Percentiles rank a stretch among this genome's conserved stretches.
phyloP scores from a whole-genome alignment of 2,329 filamentous ascomycete genomes.

The Diplodia corticola region DNA sequence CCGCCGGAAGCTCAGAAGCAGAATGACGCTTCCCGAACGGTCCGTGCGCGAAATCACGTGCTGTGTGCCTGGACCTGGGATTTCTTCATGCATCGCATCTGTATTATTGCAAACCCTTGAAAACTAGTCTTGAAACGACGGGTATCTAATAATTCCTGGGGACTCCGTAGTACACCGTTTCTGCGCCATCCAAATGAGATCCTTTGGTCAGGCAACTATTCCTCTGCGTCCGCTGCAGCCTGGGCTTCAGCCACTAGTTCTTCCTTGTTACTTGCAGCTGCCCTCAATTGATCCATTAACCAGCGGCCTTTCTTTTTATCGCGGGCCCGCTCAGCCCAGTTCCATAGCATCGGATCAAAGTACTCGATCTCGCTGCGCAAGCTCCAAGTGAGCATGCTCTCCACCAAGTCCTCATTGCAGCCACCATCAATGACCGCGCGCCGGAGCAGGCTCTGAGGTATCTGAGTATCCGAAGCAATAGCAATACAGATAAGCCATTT shows the following conservation, averaged over 20 bases:
- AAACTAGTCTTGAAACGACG: background rate
- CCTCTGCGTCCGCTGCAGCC: background rate
- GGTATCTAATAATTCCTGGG: background rate
- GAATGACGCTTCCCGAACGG: background rate
- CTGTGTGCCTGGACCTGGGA: background rate
- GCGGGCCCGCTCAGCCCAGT: background rate
- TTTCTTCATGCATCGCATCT: background rate
- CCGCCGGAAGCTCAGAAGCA: background rate
- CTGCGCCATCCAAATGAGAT: background rate
- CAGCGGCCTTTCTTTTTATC: background rate
- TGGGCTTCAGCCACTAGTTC: background rate
- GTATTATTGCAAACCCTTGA: background rate
- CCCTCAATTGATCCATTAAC: conserved; percentile 4
- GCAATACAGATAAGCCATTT: conserved; percentile 29
- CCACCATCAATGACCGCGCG: background rate
- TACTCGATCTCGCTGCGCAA: background rate
- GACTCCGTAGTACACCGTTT: background rate
- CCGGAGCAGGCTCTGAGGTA: conserved; percentile 4
- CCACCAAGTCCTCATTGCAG: background rate
- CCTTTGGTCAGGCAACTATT: background rate
- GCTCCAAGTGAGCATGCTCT: background rate
- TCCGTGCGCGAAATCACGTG: conserved; percentile 8
- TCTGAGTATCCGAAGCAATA: background rate
- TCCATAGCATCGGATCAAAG: conserved; percentile 15
- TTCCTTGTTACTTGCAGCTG: background rate